Evolutionary conservation across 2,329 filamentous ascomycete species (phyloP).

Genomic region (Stachybotrys chlorohalonatus): DNA sequence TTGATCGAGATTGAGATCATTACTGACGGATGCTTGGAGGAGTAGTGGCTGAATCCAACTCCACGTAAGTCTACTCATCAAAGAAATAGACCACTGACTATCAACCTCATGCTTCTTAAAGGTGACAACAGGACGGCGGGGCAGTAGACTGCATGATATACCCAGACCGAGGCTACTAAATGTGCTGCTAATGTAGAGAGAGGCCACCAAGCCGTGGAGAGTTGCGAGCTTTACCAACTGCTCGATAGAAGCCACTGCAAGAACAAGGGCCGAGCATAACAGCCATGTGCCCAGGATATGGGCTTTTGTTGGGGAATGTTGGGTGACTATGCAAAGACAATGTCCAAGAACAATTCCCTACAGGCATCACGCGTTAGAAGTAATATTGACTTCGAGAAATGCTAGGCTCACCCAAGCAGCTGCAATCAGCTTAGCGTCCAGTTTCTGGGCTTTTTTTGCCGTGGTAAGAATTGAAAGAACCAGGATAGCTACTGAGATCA

Average conservation of each 20-base stretch:
- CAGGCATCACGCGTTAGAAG: neutral
- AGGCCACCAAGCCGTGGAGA: neutral
- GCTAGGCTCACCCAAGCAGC: neutral
- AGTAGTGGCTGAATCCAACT: conserved; percentile 53
- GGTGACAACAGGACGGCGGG: neutral
- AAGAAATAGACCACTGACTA: conserved; percentile 38
- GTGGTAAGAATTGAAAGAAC: neutral
- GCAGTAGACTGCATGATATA: neutral
- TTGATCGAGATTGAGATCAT: conserved; percentile 51
- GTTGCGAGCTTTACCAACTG: neutral
- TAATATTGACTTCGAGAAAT: neutral
- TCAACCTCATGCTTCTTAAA: neutral
- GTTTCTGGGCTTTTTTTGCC: neutral
- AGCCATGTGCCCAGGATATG: neutral
- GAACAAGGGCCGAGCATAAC: neutral
- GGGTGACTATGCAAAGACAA: neutral
- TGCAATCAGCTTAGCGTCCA: neutral
- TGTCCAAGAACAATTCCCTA: neutral
- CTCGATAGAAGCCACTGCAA: neutral
- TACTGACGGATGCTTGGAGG: conserved; percentile 42
- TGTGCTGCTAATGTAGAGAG: neutral
- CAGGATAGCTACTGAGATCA: neutral
- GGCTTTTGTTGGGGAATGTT: neutral
- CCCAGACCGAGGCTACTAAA: neutral
- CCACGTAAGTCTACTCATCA: conserved; percentile 55